phyloP scores from a whole-genome alignment of 2,329 filamentous ascomycete genomes.

The Ilyonectria mors-panacis region DNA sequence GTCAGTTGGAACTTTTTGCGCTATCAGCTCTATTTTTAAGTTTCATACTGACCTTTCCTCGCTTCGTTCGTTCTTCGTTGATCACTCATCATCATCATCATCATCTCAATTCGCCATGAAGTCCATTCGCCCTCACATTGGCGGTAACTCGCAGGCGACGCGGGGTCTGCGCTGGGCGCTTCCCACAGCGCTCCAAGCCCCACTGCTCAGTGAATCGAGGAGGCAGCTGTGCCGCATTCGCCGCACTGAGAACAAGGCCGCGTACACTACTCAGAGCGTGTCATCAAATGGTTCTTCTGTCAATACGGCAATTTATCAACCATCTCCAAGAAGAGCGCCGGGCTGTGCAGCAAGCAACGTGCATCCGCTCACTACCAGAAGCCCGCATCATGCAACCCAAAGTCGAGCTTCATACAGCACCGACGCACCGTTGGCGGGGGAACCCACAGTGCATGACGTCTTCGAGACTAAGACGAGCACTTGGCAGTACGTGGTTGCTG shows the following conservation, averaged over 20 bases:
- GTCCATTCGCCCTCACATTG: conserved; percentile 2
- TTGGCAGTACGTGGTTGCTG: conserved; percentile 74
- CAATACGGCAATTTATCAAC: background rate
- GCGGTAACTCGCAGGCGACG: background rate
- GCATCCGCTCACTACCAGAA: background rate
- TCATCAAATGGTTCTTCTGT: background rate
- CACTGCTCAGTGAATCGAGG: background rate
- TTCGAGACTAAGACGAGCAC: conserved; percentile 59
- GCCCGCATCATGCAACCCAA: background rate
- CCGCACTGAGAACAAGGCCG: background rate
- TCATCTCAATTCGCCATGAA: conserved; percentile 3
- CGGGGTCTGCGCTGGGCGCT: background rate
- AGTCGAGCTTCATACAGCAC: conserved; percentile 20
- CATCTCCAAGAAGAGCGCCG: background rate
- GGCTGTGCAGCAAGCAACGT: background rate
- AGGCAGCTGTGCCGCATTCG: background rate
- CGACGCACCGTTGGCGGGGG: background rate
- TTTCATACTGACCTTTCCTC: background rate
- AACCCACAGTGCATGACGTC: conserved; percentile 35
- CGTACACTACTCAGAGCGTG: background rate
- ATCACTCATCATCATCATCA: background rate
- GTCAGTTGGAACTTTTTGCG: background rate
- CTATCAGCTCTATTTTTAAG: background rate
- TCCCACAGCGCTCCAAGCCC: background rate
- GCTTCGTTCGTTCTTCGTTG: background rate